Evolutionary conservation across 139 green algal species (phyloP), one percentile per base, ranked within the genome.

Genomic region (Picochlorum costavermella): DNA sequence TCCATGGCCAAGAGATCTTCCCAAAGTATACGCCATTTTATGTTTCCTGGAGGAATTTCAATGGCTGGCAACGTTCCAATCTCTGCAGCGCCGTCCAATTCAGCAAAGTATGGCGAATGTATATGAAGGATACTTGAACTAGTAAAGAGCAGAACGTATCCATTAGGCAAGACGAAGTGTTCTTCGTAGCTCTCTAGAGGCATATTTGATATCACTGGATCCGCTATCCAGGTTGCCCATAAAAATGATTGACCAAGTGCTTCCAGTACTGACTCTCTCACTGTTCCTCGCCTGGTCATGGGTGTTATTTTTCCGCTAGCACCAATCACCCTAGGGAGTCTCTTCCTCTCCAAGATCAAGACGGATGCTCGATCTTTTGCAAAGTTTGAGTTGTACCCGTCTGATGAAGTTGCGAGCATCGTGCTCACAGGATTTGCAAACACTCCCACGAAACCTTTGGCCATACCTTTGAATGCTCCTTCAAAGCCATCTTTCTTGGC

Each of bases 381-480:
- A 61, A 81, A 78, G 9, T 68, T 44, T 17, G 73, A 81, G 31
- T 95, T 85, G 51, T 92, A 60, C 14, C 87, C 87, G 65, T 91
- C 83, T 1, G 86, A 60, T 0, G 72, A 45, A 30, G 77, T 67
- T 23, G 88, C 83, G 63, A 96, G 75, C 31, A 75, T 70, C 13
- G 90, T 89, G 46, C 78, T 86, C 10, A 96, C 62, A 1, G 89
- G 86, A 29, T 88, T 78, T 4, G 81, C 83, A 9, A 85, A 80
- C 4, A 72, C 83, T 9, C 90, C 91, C 6, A 95, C 73, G 10
- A 97, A 8, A 2, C 91, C 91, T 62, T 81, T 77, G 16, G 70
- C 84, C n/a, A 91, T 46, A 30, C 87, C 83, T 50, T 60, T 63
- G 6, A 82, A 28, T 23, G 75, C 72, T 29, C 75, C 75, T 72